A percentile compares a stretch with the other conserved stretches of the same genome.
Conservation (phyloP, 441 rosid genomes). For the Adansonia madagascariensis region DNA sequence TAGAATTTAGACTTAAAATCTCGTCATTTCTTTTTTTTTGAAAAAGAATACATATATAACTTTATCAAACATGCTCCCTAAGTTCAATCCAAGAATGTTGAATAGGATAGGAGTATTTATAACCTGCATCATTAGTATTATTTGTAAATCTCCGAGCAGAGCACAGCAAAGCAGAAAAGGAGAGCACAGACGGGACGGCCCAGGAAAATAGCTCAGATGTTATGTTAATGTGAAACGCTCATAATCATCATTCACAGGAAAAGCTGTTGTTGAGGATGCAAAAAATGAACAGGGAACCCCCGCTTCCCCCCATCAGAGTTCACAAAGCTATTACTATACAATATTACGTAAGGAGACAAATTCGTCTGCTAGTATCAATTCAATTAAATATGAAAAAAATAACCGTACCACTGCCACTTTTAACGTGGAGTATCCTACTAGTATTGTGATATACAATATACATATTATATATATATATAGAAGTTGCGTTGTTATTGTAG, state of each 20-base stretch:
- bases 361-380: no score
- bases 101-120: neutral
- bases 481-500: slow-evolving; percentile 31
- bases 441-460: slow-evolving; percentile 27
- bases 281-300: neutral
- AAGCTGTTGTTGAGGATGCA: neutral
- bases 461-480: neutral
- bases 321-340: no score
- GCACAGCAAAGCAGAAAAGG: neutral
- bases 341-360: neutral
- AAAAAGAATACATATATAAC: neutral
- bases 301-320: neutral
- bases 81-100: neutral
- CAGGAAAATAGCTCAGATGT: neutral
- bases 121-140: neutral
- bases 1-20: no score
- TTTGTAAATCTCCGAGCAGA: no score
- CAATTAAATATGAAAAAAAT: neutral
- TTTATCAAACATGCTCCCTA: neutral
- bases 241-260: neutral
- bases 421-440: slow-evolving; percentile 29
- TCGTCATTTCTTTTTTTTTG: no score
- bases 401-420: slow-evolving; percentile 14
- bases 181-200: neutral
- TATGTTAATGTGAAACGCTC: neutral